Base-by-base conservation (phyloP, 1,284 basidiomycete genomes). In the Amylostereum areolatum region DNA sequence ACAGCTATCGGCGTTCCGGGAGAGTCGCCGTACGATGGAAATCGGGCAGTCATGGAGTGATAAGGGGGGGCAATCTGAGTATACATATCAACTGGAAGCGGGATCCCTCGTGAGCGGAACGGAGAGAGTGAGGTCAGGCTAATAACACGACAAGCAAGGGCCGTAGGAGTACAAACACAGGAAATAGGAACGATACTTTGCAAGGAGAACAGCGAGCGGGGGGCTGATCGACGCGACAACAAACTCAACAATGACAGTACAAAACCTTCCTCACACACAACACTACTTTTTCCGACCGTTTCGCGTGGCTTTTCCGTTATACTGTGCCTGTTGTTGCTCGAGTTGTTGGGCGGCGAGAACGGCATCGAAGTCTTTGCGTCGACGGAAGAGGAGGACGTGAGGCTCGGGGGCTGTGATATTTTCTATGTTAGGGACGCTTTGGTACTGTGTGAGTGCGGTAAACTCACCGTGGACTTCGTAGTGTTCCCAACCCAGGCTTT, bases 401-500 rank as follows among this genome's bases (percentile, higher is more conserved):
- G 90, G 90, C 65, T 93, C 90, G 12, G 90, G 90, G 42, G 88
- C 90, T 92, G 56, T n/a, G 32, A n/a, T 27, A 31, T 9, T 33
- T 47, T 12, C 32, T 45, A 41, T 25, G 27, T 11, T 25, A 7
- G 9, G 7, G 7, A n/a, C 30, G 4, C 18, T 25, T 5, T 7
- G 6, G 8, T 11, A 11, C 25, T 28, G 7, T 12, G 41, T 28
- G 18, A 30, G 31, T 28, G 37, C 11, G 28, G 12, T 7, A 11
- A 1, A 68, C 84, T 62, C 59, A 93, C 92, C 90, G 64, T 97
- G 95, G 35, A 97, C 92, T 73, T 96, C 95, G 61, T 97, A 97
- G 62, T 97, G 94, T 64, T 94, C 90, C 95, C 95, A 98, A 8
- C 95, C 95, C 45, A 96, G 72, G 67, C 91, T 94, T 68, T 97